Conservation (phyloP, 805 yeast species). For the Yarrowia bubula region DNA sequence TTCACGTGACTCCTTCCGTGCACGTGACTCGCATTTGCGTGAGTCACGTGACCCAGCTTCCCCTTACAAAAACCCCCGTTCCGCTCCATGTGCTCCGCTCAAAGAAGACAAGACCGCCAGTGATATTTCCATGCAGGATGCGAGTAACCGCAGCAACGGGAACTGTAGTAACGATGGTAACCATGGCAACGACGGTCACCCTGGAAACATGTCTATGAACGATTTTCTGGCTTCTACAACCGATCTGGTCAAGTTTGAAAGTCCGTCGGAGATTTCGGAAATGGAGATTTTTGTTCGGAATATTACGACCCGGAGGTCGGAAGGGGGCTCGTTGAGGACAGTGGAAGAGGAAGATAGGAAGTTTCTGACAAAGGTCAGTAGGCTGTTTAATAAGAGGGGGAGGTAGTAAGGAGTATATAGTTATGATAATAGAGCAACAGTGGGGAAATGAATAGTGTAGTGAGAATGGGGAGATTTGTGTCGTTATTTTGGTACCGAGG, state of each 20-base stretch:
- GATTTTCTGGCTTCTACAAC: neutral
- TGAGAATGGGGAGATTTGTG: too few species aligned
- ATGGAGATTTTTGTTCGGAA: conserved; percentile 19
- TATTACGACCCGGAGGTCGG: neutral
- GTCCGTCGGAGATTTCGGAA: conserved; percentile 1
- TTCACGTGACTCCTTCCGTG: too few species aligned
- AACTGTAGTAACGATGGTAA: too few species aligned
- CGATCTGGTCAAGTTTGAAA: too few species aligned
- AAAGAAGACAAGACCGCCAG: neutral
- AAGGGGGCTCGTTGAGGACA: neutral
- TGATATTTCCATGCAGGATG: conserved; percentile 2
- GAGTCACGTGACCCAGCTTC: neutral
- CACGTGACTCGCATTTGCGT: neutral
- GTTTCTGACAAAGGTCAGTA: neutral
- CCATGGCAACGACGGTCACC: too few species aligned
- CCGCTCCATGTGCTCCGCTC: neutral
- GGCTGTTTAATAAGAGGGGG: neutral
- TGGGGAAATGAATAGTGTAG: too few species aligned
- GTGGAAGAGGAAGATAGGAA: neutral
- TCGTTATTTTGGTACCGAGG: too few species aligned
- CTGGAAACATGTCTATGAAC: neutral
- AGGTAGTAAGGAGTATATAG: too few species aligned
- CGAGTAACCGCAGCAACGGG: too few species aligned
- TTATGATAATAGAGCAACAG: too few species aligned
- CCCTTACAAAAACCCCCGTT: neutral